Base-by-base conservation (phyloP, 129 eudicot genomes). In the Solidago caesia region DNA sequence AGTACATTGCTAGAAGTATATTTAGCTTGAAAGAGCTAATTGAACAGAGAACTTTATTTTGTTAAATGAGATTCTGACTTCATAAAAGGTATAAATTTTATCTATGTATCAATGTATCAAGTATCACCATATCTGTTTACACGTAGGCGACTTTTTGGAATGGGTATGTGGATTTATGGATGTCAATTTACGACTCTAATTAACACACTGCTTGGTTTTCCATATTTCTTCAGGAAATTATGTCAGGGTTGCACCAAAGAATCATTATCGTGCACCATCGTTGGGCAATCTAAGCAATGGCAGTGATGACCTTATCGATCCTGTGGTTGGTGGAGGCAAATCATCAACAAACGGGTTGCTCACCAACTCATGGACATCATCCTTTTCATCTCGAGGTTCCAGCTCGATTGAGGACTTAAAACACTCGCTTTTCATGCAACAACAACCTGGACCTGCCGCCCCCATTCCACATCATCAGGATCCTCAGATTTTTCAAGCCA, bases 371-470 rank as follows among this genome's bases (percentile, higher is more conserved):
- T 76, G 89, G 88, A 44, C 81, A 4, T 73, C 80, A 53, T 67
- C 80, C 58, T 76, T 53, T 68, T 29, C 80, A 63, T 71, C 79
- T 49, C 78, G 70, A 48, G 51, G 72, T 55, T 75, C 71, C 25
- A 68, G 67, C 68, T 70, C 84, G 1, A 81, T 71, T 27, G 84
- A 86, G 7, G 85, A 88, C 65, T 44, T 85, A 66, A 85, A 84
- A 53, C 82, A 72, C 41, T 88, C 89, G 91, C 84, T 52, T 53
- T 46, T 80, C 77, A 84, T 82, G 81, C 91, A 84, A 80, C 82
- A 64, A 75, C 96, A 83, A 69, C 64, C 91, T 5, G 77, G 79
- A 39, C 70, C 77, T 13, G 44, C 84, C 16, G 15, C 70, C 13
- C 4, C 64, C 55, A 21, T 56, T 6, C 52, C 57, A 26, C 78